These are phyloP conservation scores for Alternaria hordeiaustralica DNA, from an alignment of 2,329 filamentous ascomycete species.

Conservation along the genomic window DNA sequence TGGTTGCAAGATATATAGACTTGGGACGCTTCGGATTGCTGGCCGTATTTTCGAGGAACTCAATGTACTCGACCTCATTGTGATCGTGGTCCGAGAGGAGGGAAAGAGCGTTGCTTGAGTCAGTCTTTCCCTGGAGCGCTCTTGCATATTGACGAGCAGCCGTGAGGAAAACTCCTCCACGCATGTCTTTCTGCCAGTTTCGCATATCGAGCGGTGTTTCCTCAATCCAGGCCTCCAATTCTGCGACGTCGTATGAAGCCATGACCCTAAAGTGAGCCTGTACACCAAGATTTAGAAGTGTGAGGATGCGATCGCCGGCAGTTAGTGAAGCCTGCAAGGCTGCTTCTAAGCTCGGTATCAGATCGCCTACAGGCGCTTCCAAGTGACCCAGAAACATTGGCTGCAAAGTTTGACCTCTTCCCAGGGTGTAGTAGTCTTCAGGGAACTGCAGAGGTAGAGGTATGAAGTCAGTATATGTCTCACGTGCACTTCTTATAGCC, in stretches of 20 bases:
- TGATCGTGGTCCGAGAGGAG: conserved; percentile 75
- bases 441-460: conserved; percentile 48
- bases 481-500: not conserved
- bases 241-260: conserved; percentile 70
- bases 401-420: conserved; percentile 72
- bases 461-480: not conserved
- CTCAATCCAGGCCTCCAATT: conserved; percentile 73
- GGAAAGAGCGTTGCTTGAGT: conserved; percentile 55
- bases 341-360: conserved; percentile 66
- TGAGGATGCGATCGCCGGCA: conserved; percentile 73
- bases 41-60: conserved; percentile 54
- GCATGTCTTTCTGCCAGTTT: conserved; percentile 73
- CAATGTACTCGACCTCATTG: conserved; percentile 63
- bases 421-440: conserved; percentile 64
- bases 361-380: conserved; percentile 65
- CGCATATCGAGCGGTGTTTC: conserved; percentile 77
- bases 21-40: conserved; percentile 69
- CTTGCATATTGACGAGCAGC: conserved; percentile 70
- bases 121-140: conserved; percentile 77
- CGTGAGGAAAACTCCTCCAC: conserved; percentile 74
- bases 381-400: conserved; percentile 74
- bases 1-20: conserved; percentile 69
- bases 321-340: conserved; percentile 70
- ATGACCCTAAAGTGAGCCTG: conserved; percentile 72
- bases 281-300: conserved; percentile 74